phyloP scores from a whole-genome alignment of 257 asterid species.

The Fraxinus quadrangulata region DNA sequence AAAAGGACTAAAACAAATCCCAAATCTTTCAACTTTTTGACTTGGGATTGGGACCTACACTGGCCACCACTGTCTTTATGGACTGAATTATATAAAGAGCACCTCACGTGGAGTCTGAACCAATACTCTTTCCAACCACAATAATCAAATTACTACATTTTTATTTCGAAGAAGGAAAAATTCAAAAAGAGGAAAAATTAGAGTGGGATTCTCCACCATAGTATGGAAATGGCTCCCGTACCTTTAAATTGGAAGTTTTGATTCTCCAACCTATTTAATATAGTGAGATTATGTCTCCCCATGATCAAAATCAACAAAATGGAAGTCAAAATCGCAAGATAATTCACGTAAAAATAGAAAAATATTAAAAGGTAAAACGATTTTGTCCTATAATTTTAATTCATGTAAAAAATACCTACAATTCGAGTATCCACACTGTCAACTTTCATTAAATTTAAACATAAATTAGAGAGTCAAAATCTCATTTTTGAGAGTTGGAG shows the following conservation, averaged over 20 bases:
- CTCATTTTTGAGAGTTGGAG: constrained; percentile 9
- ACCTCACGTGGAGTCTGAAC: constrained; percentile 80
- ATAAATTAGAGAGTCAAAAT: background rate
- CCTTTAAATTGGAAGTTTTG: too few relatives aligned
- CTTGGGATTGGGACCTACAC: constrained; percentile 73
- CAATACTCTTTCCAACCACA: constrained; percentile 76
- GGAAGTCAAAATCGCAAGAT: too few relatives aligned
- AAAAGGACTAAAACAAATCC: too few relatives aligned
- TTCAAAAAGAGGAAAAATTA: constrained; percentile 4
- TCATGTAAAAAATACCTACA: too few relatives aligned
- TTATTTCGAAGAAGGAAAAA: background rate
- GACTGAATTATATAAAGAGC: constrained; percentile 57
- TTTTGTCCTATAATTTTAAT: too few relatives aligned
- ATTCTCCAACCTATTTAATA: too few relatives aligned
- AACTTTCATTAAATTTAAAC: background rate
- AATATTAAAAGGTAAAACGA: too few relatives aligned
- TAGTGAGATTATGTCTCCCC: background rate
- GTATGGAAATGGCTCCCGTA: too few relatives aligned
- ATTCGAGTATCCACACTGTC: background rate
- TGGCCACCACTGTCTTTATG: constrained; percentile 59
- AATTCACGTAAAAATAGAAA: too few relatives aligned
- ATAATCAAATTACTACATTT: background rate
- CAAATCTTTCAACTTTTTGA: constrained; percentile 44
- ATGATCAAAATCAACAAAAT: too few relatives aligned
- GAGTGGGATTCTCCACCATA: background rate